A percentile compares a stretch with the other conserved stretches of the same genome.
phyloP scores from a whole-genome alignment of 768 basidiomycete genomes.

The Boletus coccyginus region DNA sequence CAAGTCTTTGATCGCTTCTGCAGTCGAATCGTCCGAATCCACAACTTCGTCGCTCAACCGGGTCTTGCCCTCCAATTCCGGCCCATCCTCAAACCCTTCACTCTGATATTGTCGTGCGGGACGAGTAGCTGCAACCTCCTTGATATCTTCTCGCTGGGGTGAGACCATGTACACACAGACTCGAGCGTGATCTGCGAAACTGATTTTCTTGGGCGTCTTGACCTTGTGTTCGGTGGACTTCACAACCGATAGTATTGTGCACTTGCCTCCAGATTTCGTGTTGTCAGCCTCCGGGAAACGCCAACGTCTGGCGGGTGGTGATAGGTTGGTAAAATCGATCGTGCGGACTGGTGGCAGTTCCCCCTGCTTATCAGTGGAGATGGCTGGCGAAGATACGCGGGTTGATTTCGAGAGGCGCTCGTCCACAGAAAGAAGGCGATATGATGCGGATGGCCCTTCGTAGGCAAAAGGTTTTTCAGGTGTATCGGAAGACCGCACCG shows the following conservation, averaged over 20 bases:
- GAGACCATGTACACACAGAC: constrained; percentile 19
- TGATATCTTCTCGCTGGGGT: constrained; percentile 1
- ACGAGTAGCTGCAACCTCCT: background rate
- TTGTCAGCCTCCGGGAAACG: constrained; percentile 3
- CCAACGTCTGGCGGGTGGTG: constrained; percentile 8
- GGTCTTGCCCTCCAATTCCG: background rate
- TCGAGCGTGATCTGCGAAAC: constrained; percentile 22
- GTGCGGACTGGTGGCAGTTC: constrained; percentile 9
- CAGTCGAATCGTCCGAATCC: background rate
- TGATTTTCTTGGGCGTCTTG: constrained; percentile 27
- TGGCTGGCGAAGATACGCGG: background rate
- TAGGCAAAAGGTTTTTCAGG: constrained; percentile 4
- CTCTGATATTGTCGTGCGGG: background rate
- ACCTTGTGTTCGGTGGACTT: constrained; percentile 6
- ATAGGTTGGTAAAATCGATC: constrained; percentile 30
- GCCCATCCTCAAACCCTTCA: background rate
- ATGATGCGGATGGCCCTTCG: background rate
- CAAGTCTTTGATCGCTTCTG: background rate
- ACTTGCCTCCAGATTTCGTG: background rate
- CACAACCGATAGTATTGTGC: constrained; percentile 4
- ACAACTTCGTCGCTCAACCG: background rate
- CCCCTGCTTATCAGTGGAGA: background rate
- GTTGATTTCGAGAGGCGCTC: background rate
- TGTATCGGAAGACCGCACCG: constrained; percentile 1
- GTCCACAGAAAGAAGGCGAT: background rate